phyloP scores from a whole-genome alignment of 768 basidiomycete genomes.

The Suillus americanus region DNA sequence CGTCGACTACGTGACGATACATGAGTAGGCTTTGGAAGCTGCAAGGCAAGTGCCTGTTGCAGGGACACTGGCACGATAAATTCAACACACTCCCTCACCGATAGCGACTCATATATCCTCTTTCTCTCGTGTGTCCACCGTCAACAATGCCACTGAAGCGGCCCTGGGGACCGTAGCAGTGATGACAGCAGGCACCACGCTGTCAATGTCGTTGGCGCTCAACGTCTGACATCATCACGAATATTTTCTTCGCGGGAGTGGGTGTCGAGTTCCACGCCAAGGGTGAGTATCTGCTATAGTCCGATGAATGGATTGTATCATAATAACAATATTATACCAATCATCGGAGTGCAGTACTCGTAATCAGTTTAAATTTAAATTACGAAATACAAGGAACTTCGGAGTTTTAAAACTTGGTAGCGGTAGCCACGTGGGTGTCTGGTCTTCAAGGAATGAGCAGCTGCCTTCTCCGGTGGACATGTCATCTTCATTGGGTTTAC shows the following conservation, averaged over 20 bases:
- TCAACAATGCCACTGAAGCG: neutral
- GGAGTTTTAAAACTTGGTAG: neutral
- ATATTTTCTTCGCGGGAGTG: neutral
- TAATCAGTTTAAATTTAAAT: too few species aligned
- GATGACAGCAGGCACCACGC: neutral
- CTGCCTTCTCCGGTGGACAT: neutral
- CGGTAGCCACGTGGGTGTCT: neutral
- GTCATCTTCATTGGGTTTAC: slow-evolving; percentile 1
- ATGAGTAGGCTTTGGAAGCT: neutral
- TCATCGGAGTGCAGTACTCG: neutral
- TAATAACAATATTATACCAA: too few species aligned
- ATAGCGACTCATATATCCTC: neutral
- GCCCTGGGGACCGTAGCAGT: neutral
- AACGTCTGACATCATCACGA: neutral
- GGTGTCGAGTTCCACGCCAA: neutral
- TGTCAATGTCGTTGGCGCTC: neutral
- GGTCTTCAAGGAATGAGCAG: neutral
- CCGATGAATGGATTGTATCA: too few species aligned
- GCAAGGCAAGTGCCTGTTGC: neutral
- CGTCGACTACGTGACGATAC: neutral
- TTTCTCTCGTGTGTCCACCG: neutral
- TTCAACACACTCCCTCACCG: neutral
- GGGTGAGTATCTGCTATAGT: neutral
- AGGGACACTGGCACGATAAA: neutral
- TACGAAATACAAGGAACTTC: neutral